Percentiles rank a stretch among this genome's conserved stretches.
Conservation (phyloP, 768 basidiomycete genomes). For the Tylopilus rubrobrunneus region DNA sequence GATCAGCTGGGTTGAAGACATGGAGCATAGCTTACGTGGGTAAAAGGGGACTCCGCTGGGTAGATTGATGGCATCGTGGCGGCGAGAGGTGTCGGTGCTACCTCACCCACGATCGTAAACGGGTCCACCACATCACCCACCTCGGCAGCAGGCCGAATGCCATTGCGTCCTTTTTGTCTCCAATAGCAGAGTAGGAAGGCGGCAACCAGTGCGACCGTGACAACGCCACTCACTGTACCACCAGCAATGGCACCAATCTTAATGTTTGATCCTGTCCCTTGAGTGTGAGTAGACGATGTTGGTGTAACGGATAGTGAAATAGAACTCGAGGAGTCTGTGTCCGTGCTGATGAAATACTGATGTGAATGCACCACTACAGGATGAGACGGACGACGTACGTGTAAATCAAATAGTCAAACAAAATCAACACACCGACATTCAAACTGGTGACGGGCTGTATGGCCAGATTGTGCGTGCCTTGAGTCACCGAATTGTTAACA, state of each 20-base stretch:
- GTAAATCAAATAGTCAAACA: slow-evolving; percentile 20
- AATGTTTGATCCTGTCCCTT: neutral
- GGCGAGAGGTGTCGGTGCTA: neutral
- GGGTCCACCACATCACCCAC: slow-evolving; percentile 3
- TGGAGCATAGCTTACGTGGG: too few relatives aligned
- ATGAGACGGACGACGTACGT: slow-evolving; percentile 4
- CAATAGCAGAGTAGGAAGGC: slow-evolving; percentile 4
- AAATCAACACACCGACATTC: neutral
- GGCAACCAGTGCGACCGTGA: neutral
- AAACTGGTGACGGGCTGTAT: neutral
- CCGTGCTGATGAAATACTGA: too few relatives aligned
- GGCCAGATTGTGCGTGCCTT: slow-evolving; percentile 7
- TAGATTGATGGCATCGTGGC: neutral
- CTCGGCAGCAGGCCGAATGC: neutral
- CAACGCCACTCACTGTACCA: slow-evolving; percentile 1
- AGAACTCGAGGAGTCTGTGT: too few relatives aligned
- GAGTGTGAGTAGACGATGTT: too few relatives aligned
- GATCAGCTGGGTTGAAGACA: neutral
- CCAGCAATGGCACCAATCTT: slow-evolving; percentile 6
- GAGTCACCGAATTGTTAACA: slow-evolving; percentile 1
- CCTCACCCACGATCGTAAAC: neutral
- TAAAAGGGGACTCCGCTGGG: neutral
- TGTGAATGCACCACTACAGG: too few relatives aligned
- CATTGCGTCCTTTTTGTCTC: neutral
- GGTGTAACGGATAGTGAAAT: too few relatives aligned